These are phyloP conservation scores for Sisymbrium altissimum DNA, from an alignment of 345 rosid genomes.

Conservation along the genomic window DNA sequence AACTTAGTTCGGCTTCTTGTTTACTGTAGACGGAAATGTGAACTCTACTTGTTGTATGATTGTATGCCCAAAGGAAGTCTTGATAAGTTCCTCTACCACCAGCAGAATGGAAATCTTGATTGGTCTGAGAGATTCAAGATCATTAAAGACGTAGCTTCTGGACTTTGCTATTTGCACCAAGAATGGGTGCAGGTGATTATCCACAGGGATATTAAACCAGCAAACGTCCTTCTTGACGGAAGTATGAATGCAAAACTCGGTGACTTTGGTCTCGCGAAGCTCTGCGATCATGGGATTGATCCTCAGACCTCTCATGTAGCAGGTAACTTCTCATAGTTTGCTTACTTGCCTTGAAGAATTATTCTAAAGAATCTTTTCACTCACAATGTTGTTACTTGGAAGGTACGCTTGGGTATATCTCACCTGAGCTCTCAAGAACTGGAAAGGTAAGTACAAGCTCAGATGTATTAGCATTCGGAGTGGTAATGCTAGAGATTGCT, in stretches of 20 bases:
- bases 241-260: slow-evolving; percentile 62
- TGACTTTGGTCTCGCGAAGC: slow-evolving; percentile 75
- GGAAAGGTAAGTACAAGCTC: slow-evolving; percentile 63
- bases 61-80: slow-evolving; percentile 67
- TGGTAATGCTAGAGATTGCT: slow-evolving; percentile 60
- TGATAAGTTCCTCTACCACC: slow-evolving; percentile 37
- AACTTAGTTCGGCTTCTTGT: slow-evolving; percentile 10
- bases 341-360: background rate
- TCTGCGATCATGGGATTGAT: slow-evolving; percentile 49
- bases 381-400: background rate
- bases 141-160: slow-evolving; percentile 49
- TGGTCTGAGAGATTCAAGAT: slow-evolving; percentile 56
- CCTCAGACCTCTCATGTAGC: slow-evolving; percentile 53
- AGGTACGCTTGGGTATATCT: slow-evolving; percentile 72
- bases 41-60: slow-evolving; percentile 52
- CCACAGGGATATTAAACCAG: slow-evolving; percentile 69
- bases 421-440: slow-evolving; percentile 65
- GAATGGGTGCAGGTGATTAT: slow-evolving; percentile 64
- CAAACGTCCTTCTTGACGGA: slow-evolving; percentile 59
- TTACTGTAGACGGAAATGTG: background rate
- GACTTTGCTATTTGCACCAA: slow-evolving; percentile 31
- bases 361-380: background rate
- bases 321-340: background rate
- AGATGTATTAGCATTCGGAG: slow-evolving; percentile 56
- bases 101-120: slow-evolving; percentile 21